phyloP scores from a whole-genome alignment of 495 filamentous ascomycete genomes.

The Penicillium manginii region DNA sequence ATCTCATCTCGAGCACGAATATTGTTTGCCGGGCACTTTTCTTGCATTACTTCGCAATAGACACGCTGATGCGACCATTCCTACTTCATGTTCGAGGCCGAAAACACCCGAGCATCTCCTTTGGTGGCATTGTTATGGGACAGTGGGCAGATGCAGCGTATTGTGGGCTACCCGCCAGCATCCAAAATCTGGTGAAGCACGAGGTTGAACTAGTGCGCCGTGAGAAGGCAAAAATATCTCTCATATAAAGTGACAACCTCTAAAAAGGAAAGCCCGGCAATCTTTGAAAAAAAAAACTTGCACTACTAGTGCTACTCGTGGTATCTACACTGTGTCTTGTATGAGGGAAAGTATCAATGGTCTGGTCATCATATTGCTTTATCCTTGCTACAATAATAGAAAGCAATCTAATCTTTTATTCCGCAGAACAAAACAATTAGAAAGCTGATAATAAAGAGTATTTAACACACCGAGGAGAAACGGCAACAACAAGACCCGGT shows the following conservation, averaged over 20 bases:
- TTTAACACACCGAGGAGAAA: too few relatives aligned
- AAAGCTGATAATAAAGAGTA: too few relatives aligned
- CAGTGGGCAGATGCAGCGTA: background rate
- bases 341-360: too few relatives aligned
- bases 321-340: too few relatives aligned
- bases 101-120: conserved; percentile 34
- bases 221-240: background rate
- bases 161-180: background rate
- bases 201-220: background rate
- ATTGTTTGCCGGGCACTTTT: background rate
- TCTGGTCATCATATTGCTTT: too few relatives aligned
- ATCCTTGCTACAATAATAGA: too few relatives aligned
- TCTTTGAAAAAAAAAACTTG: too few relatives aligned
- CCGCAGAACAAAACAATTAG: too few relatives aligned
- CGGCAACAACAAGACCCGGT: too few relatives aligned
- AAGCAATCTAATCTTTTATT: too few relatives aligned
- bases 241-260: background rate
- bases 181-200: background rate
- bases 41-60: background rate
- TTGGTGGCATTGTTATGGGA: background rate
- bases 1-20: background rate
- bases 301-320: too few relatives aligned
- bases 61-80: conserved; percentile 6
- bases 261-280: background rate
- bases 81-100: conserved; percentile 66